Conservation (phyloP, 1,284 basidiomycete genomes). For the Cutaneotrichosporon arboriforme region DNA sequence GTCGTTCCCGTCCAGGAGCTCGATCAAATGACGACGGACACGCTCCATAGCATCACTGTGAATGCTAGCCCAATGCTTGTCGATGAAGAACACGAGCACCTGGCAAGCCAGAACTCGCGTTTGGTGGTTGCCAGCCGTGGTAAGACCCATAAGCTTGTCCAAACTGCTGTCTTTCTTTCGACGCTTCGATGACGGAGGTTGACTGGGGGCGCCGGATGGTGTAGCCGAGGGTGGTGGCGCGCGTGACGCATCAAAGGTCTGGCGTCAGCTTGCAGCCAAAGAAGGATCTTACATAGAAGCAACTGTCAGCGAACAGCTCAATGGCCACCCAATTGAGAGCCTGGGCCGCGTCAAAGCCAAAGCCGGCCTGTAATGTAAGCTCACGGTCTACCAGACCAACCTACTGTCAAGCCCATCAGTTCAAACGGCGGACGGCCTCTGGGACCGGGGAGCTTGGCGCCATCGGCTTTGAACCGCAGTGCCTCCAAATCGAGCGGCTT, state of each 20-base stretch:
- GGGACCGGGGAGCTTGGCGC: background rate
- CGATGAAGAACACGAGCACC: conserved; percentile 74
- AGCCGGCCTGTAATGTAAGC: conserved; percentile 52
- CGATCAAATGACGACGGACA: conserved; percentile 56
- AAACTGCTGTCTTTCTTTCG: conserved; percentile 52
- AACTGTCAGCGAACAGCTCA: conserved; percentile 77
- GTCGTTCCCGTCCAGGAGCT: conserved; percentile 63
- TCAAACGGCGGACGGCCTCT: conserved; percentile 21
- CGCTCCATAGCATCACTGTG: conserved; percentile 56
- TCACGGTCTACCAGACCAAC: background rate
- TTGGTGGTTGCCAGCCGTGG: conserved; percentile 45
- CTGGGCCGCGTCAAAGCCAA: conserved; percentile 63
- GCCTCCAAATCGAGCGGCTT: conserved; percentile 57
- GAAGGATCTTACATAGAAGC: conserved; percentile 55
- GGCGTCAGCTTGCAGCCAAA: background rate
- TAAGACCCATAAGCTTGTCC: conserved; percentile 54
- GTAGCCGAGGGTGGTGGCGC: background rate
- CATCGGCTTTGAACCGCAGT: conserved; percentile 5
- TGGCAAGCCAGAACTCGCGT: conserved; percentile 59
- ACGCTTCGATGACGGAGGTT: conserved; percentile 49
- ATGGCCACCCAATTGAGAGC: conserved; percentile 74
- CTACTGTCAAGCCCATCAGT: conserved; percentile 19
- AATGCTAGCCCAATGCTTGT: conserved; percentile 63
- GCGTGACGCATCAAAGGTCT: conserved; percentile 1
- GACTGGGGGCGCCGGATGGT: background rate